phyloP scores from a whole-genome alignment of 2,329 filamentous ascomycete species.

The Alternaria ventricosa region DNA sequence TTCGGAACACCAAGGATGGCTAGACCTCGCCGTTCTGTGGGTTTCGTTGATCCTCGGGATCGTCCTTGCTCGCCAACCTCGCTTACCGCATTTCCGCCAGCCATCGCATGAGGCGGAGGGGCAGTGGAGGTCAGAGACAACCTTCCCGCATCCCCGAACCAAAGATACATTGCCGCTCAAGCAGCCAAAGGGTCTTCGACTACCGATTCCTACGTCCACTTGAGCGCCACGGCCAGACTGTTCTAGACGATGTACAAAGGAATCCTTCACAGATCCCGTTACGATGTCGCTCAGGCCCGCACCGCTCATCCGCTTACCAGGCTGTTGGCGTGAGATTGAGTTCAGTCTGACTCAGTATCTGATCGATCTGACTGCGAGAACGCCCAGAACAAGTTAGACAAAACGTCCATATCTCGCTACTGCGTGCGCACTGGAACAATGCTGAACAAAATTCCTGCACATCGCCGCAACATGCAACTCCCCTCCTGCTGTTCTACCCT shows the following conservation, averaged over 20 bases:
- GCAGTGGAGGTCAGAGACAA: neutral
- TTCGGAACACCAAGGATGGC: neutral
- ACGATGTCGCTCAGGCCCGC: neutral
- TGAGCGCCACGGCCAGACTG: neutral
- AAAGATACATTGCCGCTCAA: neutral
- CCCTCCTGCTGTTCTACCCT: neutral
- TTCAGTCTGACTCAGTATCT: constrained; percentile 1
- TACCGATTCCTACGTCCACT: no score
- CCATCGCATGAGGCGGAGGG: neutral
- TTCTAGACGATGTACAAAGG: neutral
- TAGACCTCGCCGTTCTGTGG: neutral
- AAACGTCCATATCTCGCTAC: neutral
- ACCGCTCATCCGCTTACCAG: constrained; percentile 3
- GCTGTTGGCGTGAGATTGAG: neutral
- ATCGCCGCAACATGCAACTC: neutral
- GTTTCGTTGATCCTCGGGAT: neutral
- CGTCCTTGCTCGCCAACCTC: neutral
- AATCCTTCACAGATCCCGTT: neutral
- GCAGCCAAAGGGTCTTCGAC: neutral
- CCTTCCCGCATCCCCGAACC: neutral
- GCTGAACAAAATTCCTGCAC: neutral
- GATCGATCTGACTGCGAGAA: neutral
- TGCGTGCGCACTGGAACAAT: neutral
- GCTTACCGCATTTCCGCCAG: neutral
- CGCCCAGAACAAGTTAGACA: neutral